A percentile compares a stretch with the other conserved stretches of the same genome.
phyloP scores from a whole-genome alignment of 176 grass and related monocot species.

The Ampelocalamus luodianensis region DNA sequence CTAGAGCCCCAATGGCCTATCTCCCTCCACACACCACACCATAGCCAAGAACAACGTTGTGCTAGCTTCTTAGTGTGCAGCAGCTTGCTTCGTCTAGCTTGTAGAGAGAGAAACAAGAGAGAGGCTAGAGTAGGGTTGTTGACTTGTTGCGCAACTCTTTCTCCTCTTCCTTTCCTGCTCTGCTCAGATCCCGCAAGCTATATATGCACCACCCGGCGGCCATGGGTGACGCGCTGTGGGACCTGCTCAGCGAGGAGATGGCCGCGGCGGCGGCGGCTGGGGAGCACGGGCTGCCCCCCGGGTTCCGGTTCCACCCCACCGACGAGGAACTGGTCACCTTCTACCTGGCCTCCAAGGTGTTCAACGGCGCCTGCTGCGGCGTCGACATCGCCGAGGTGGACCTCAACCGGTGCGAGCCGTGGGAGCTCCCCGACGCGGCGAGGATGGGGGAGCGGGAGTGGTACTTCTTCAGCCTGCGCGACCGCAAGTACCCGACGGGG shows the following conservation, averaged over 20 bases:
- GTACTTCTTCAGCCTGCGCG: constrained; percentile 98
- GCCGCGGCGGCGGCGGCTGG: constrained; percentile 40
- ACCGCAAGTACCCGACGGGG: constrained; percentile 95
- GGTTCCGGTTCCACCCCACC: constrained; percentile 95
- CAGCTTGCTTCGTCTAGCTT: not conserved
- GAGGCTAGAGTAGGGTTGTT: not conserved
- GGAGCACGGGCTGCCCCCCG: constrained; percentile 86
- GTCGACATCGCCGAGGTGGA: constrained; percentile 88
- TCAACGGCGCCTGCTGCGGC: constrained; percentile 85
- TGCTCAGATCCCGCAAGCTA: not conserved
- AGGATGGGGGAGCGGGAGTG: constrained; percentile 95
- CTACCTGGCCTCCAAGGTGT: constrained; percentile 92
- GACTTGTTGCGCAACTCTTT: not conserved
- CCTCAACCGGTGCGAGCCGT: constrained; percentile 93
- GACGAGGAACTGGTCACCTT: constrained; percentile 97
- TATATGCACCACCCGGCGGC: constrained; percentile 45
- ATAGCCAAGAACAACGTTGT: constrained; percentile 24
- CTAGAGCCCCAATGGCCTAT: constrained; percentile 10
- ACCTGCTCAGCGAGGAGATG: constrained; percentile 71
- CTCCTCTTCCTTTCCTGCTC: not conserved
- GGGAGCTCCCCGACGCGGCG: constrained; percentile 84
- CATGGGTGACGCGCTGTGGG: constrained; percentile 79
- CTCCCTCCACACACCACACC: constrained; percentile 35
- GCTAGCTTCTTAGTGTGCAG: too few relatives aligned
- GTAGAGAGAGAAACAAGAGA: not conserved